Conservation (phyloP, 352 stramenopile genomes). For the Ochromonadaceae sp. region DNA sequence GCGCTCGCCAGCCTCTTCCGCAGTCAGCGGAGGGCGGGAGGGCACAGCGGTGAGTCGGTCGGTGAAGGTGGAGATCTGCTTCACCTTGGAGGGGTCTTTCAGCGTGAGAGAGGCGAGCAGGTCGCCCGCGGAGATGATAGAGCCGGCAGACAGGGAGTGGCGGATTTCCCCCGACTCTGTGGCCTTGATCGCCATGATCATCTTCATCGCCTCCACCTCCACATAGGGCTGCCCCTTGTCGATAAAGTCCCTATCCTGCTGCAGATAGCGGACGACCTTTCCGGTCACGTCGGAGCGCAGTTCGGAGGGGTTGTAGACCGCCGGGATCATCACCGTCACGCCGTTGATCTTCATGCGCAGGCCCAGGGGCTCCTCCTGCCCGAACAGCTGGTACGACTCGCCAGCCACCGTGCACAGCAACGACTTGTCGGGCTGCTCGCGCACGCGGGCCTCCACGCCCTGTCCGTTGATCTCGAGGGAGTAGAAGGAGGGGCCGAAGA, state of each 20-base stretch:
- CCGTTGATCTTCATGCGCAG: constrained; percentile 47
- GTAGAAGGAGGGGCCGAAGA: constrained; percentile 75
- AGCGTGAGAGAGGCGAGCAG: constrained; percentile 80
- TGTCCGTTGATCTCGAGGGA: constrained; percentile 78
- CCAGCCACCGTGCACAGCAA: constrained; percentile 56
- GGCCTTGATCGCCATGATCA: constrained; percentile 99
- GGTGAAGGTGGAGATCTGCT: constrained; percentile 2
- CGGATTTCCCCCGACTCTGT: constrained; percentile 89
- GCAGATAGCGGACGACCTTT: constrained; percentile 96
- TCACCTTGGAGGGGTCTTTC: constrained; percentile 12
- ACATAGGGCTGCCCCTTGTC: constrained; percentile 58
- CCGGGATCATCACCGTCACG: constrained; percentile 49
- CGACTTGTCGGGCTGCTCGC: constrained; percentile 48
- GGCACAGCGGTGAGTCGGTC: not conserved
- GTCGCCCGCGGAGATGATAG: constrained; percentile 90
- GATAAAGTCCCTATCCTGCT: constrained; percentile 71
- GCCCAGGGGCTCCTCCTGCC: constrained; percentile 61
- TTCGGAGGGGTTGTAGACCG: constrained; percentile 83
- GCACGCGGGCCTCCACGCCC: constrained; percentile 25
- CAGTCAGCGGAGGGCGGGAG: not conserved
- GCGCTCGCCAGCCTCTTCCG: not conserved
- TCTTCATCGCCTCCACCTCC: constrained; percentile 97
- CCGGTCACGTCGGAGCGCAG: constrained; percentile 95
- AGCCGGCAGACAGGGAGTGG: constrained; percentile 85
- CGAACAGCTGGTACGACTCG: constrained; percentile 52